phyloP scores from a whole-genome alignment of 1,284 basidiomycete species.

The Vanrija humicola region DNA sequence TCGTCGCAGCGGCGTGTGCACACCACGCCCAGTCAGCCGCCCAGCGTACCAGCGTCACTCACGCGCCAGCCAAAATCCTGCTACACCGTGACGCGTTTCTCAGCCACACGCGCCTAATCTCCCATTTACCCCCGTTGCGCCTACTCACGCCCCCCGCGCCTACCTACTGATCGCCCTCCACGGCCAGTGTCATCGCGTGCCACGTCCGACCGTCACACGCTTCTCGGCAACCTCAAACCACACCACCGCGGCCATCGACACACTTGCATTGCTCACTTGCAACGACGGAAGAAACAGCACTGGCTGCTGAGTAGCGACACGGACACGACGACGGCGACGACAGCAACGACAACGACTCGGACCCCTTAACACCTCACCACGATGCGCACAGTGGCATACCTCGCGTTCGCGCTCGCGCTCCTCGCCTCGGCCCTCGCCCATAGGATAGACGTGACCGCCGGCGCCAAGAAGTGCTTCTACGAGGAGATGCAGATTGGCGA shows the following conservation, averaged over 20 bases:
- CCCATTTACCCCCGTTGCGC: no score
- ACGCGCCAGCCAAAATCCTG: no score
- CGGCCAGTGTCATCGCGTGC: not conserved
- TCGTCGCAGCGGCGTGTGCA: no score
- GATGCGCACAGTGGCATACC: slow-evolving; percentile 10
- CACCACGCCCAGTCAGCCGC: no score
- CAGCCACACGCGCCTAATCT: no score
- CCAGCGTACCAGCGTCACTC: no score
- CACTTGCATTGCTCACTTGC: not conserved
- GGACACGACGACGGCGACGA: not conserved
- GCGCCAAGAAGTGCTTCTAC: slow-evolving; percentile 93
- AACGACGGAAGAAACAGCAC: not conserved
- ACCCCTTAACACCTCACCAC: not conserved
- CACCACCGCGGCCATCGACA: not conserved
- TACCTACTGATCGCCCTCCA: no score
- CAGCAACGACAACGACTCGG: not conserved
- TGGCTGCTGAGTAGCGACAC: not conserved
- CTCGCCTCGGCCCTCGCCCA: slow-evolving; percentile 42
- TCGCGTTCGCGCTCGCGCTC: slow-evolving; percentile 21
- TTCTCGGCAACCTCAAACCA: not conserved
- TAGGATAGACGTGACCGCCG: slow-evolving; percentile 61
- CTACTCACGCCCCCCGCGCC: no score
- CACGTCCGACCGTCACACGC: not conserved
- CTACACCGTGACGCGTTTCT: no score
- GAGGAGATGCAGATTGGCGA: slow-evolving; percentile 94